These are phyloP conservation scores for Tetrahymena elliotti DNA, from an alignment of 73 alveolate species.

Conservation along the genomic window DNA sequence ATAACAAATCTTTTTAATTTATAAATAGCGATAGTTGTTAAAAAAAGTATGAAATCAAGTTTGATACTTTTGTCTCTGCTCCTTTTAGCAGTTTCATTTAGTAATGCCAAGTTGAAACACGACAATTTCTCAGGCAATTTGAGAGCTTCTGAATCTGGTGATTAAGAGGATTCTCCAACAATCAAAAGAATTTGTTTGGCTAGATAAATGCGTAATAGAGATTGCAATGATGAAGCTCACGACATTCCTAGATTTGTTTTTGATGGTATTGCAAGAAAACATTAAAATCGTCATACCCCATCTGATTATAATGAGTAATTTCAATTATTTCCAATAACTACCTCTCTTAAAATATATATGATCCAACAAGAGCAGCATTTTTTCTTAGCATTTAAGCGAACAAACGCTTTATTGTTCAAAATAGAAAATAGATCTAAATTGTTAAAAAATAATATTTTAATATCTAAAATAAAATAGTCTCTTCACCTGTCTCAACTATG, in stretches of 20 bases:
- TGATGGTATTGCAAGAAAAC: neutral
- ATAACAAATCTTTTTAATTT: neutral
- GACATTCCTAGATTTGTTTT: neutral
- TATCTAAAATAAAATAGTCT: neutral
- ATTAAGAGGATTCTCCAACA: neutral
- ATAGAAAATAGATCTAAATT: neutral
- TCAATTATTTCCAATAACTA: neutral
- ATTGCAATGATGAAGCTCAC: neutral
- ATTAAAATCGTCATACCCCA: neutral
- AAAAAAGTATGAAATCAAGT: neutral
- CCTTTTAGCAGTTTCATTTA: neutral
- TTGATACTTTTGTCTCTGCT: neutral
- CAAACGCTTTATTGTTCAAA: neutral
- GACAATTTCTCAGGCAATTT: neutral
- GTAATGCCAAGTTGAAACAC: neutral
- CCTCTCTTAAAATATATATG: neutral
- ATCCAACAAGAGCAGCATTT: too few relatives aligned
- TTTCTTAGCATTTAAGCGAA: neutral
- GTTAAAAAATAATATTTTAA: neutral
- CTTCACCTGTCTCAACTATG: neutral
- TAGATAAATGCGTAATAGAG: neutral
- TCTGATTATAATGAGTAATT: neutral
- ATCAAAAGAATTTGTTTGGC: neutral
- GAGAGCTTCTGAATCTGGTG: neutral
- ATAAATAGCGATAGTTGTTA: neutral